A percentile compares a stretch with the other conserved stretches of the same genome.
Conservation (phyloP, 768 basidiomycete species). For the Russula virescens region DNA sequence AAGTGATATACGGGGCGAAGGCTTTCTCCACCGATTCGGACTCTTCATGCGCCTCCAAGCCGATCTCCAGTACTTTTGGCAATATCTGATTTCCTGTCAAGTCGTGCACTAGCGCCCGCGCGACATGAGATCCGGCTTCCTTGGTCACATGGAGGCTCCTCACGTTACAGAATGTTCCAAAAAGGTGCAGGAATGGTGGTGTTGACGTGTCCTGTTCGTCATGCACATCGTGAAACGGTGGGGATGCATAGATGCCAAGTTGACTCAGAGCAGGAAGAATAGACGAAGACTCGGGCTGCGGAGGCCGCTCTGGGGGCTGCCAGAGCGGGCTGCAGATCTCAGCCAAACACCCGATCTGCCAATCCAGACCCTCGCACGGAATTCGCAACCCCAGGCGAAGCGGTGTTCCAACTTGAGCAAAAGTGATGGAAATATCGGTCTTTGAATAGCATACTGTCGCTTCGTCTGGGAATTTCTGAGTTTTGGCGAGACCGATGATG, state of each 20-base stretch:
- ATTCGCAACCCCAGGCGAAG: background rate
- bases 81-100: background rate
- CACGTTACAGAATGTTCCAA: background rate
- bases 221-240: background rate
- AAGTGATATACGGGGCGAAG: background rate
- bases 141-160: background rate
- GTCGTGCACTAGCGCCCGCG: background rate
- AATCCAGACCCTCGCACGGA: background rate
- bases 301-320: background rate
- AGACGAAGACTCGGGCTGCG: background rate
- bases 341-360: background rate
- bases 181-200: background rate
- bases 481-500: background rate
- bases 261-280: no score
- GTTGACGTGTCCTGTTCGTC: constrained; percentile 1
- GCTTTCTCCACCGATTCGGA: background rate
- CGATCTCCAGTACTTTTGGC: background rate
- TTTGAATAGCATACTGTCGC: background rate
- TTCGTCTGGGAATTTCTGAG: background rate
- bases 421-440: background rate
- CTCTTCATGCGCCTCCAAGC: background rate
- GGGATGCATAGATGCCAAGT: background rate
- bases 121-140: background rate
- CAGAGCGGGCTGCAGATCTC: background rate
- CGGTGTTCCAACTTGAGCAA: background rate